A percentile compares a stretch with the other conserved stretches of the same genome.
phyloP scores from a whole-genome alignment of 331 rosid genomes.

The Quercus phellos region DNA sequence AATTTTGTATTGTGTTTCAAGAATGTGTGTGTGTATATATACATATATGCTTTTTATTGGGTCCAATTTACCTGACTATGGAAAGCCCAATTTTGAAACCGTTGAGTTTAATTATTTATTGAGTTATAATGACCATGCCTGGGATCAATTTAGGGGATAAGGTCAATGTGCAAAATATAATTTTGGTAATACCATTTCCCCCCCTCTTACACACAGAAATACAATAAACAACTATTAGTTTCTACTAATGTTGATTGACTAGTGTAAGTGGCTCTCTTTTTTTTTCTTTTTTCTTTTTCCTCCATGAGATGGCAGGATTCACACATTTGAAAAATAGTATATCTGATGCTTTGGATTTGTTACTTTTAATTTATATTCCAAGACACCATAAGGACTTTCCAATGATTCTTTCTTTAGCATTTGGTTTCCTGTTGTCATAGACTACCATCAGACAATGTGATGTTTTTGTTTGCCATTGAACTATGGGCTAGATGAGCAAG shows the following conservation, averaged over 20 bases:
- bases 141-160: neutral
- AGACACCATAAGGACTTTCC: neutral
- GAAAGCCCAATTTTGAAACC: neutral
- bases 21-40: neutral
- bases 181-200: neutral
- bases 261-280: neutral
- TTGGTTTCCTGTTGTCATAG: neutral
- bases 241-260: neutral
- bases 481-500: neutral
- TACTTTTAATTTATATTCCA: neutral
- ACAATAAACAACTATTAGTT: too few species aligned
- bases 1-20: neutral
- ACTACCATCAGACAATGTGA: neutral
- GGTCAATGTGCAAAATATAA: neutral
- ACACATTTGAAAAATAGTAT: neutral
- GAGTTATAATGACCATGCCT: neutral
- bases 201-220: too few species aligned
- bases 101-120: neutral
- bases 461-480: neutral
- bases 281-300: neutral
- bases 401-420: neutral
- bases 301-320: neutral
- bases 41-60: neutral
- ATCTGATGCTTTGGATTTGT: neutral
- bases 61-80: neutral